Percentiles rank a stretch among this genome's conserved stretches.
phyloP scores from a whole-genome alignment of 2,329 filamentous ascomycete species.

The Salinomyces thailandicus region DNA sequence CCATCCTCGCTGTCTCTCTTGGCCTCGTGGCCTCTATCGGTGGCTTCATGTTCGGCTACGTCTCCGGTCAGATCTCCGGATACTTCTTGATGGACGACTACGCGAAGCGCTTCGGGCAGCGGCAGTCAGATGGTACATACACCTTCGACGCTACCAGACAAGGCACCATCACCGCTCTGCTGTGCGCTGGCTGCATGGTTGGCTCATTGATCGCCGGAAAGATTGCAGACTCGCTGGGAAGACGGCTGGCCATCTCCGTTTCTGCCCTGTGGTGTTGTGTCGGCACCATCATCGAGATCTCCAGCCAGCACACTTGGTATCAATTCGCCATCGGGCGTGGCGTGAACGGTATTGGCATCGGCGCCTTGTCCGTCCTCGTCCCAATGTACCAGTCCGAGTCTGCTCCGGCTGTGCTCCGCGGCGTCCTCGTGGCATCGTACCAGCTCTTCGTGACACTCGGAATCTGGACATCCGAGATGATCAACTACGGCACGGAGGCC shows the following conservation, averaged over 20 bases:
- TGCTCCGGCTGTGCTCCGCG: slow-evolving; percentile 53
- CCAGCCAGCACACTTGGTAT: slow-evolving; percentile 41
- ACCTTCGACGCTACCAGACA: slow-evolving; percentile 50
- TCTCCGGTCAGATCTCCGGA: slow-evolving; percentile 50
- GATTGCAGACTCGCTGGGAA: slow-evolving; percentile 51
- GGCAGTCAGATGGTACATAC: slow-evolving; percentile 26
- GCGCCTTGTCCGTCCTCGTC: slow-evolving; percentile 52
- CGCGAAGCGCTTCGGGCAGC: slow-evolving; percentile 41
- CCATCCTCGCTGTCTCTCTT: slow-evolving; percentile 40
- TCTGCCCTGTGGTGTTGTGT: slow-evolving; percentile 54
- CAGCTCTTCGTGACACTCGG: slow-evolving; percentile 61
- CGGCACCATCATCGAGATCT: slow-evolving; percentile 32
- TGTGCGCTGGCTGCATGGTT: slow-evolving; percentile 48
- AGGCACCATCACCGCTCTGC: slow-evolving; percentile 52
- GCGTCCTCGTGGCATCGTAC: slow-evolving; percentile 53
- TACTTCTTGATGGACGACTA: slow-evolving; percentile 53
- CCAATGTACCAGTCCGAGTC: slow-evolving; percentile 61
- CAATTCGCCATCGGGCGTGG: slow-evolving; percentile 56
- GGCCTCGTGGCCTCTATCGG: slow-evolving; percentile 47
- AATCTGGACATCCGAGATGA: slow-evolving; percentile 43
- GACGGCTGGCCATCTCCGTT: slow-evolving; percentile 51
- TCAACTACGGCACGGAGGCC: slow-evolving; percentile 51
- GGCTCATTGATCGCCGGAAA: slow-evolving; percentile 49
- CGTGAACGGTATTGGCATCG: slow-evolving; percentile 56
- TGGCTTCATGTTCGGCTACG: slow-evolving; percentile 45